Percentiles rank a stretch among this genome's conserved stretches.
Evolutionary conservation across 768 basidiomycete genomes (phyloP).

Genomic region (Sporobolomyces phaffii): DNA sequence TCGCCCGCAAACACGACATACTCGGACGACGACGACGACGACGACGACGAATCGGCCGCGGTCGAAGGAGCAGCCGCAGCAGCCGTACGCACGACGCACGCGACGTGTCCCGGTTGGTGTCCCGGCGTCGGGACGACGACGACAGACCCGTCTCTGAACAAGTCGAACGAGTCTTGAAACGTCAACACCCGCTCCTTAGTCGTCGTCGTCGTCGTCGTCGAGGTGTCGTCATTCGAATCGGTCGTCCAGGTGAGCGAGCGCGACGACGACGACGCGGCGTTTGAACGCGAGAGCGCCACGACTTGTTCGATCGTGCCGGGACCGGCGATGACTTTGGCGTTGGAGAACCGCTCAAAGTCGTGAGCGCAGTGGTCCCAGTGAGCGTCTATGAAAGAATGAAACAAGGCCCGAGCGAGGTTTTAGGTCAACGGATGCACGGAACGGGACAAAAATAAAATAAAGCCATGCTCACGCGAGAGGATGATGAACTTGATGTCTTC

Average conservation of each 20-base stretch:
- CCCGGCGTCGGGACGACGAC: conserved; percentile 16
- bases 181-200: conserved; percentile 20
- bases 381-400: neutral
- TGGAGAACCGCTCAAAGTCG: conserved; percentile 5
- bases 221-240: too few relatives aligned
- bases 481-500: conserved; percentile 17
- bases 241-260: too few relatives aligned
- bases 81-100: conserved; percentile 19
- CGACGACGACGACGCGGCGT: neutral
- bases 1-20: conserved; percentile 36
- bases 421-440: neutral
- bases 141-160: conserved; percentile 26
- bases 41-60: too few relatives aligned
- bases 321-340: conserved; percentile 26
- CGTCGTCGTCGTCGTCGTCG: too few relatives aligned
- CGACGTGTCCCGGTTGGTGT: conserved; percentile 29
- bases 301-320: neutral
- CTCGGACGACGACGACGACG: too few relatives aligned
- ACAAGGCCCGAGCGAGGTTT: neutral
- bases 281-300: conserved; percentile 1
- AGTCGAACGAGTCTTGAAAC: conserved; percentile 30
- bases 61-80: neutral
- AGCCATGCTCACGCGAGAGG: conserved; percentile 21
- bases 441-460: too few relatives aligned
- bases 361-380: conserved; percentile 34